These are phyloP conservation scores for Cyclotella cryptica DNA, from an alignment of 108 stramenopile genomes.

Conservation along the genomic window DNA sequence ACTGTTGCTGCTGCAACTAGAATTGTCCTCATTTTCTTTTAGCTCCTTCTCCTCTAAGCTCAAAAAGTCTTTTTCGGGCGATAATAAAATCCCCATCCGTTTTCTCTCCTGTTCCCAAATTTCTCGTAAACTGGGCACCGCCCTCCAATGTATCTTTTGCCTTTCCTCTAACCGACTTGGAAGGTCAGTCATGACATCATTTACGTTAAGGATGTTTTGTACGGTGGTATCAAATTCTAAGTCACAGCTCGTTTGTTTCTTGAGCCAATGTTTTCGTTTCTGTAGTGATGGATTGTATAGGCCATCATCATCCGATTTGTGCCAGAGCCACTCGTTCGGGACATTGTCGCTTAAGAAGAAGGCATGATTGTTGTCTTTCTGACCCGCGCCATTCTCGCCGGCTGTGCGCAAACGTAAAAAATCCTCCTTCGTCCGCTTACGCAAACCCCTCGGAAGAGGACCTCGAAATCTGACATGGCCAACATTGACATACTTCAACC, in stretches of 20 bases:
- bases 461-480: conserved; percentile 62
- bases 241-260: conserved; percentile 76
- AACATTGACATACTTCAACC: conserved; percentile 83
- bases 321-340: conserved; percentile 40
- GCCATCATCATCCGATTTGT: conserved; percentile 25
- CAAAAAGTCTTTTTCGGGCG: conserved; percentile 79
- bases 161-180: conserved; percentile 62
- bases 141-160: conserved; percentile 84
- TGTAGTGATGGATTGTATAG: background rate
- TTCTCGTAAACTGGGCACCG: conserved; percentile 86
- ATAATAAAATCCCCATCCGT: conserved; percentile 70
- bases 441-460: conserved; percentile 49
- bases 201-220: conserved; percentile 70
- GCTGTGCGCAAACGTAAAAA: conserved; percentile 12
- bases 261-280: conserved; percentile 40
- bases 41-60: conserved; percentile 27
- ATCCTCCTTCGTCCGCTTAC: conserved; percentile 46
- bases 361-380: conserved; percentile 24
- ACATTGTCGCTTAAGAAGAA: conserved; percentile 38
- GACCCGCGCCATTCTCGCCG: background rate
- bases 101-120: conserved; percentile 86
- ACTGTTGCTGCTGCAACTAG: conserved; percentile 12
- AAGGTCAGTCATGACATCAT: conserved; percentile 65
- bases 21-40: conserved; percentile 15
- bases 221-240: conserved; percentile 81